Evolutionary conservation across 768 basidiomycete genomes (phyloP).

Genomic region (Calocybe indica): DNA sequence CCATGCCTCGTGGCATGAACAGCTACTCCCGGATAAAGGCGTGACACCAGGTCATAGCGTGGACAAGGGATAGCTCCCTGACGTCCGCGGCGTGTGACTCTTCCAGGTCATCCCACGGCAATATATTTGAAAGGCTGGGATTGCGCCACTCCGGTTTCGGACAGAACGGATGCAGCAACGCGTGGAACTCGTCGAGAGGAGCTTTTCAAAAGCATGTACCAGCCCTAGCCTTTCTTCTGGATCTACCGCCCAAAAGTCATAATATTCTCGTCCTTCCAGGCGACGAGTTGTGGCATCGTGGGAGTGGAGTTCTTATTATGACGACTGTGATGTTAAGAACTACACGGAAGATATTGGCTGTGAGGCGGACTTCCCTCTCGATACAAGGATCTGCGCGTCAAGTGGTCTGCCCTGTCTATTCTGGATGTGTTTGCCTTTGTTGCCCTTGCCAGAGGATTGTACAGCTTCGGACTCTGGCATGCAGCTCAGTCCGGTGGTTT

Average conservation of each 20-base stretch:
- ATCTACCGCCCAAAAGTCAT: too few species aligned
- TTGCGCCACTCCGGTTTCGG: constrained; percentile 6
- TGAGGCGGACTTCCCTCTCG: constrained; percentile 23
- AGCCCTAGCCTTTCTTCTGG: too few species aligned
- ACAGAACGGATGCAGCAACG: constrained; percentile 7
- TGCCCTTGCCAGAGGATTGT: constrained; percentile 26
- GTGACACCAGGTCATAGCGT: too few species aligned
- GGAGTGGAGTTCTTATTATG: too few species aligned
- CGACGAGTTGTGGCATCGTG: background rate
- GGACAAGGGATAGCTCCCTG: too few species aligned
- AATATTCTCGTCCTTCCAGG: background rate
- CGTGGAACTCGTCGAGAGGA: constrained; percentile 7
- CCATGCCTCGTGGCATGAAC: background rate
- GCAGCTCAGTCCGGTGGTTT: background rate
- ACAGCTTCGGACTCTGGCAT: constrained; percentile 29
- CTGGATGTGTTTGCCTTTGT: constrained; percentile 41
- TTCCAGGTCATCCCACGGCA: too few species aligned
- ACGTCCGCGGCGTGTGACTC: too few species aligned
- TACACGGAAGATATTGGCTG: constrained; percentile 23
- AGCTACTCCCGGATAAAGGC: too few species aligned
- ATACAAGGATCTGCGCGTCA: constrained; percentile 36
- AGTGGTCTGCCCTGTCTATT: constrained; percentile 49
- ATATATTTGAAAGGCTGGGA: background rate
- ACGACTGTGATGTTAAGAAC: too few species aligned
- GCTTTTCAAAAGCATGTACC: too few species aligned